A percentile compares a stretch with the other conserved stretches of the same genome.
phyloP scores from a whole-genome alignment of 2,329 filamentous ascomycete genomes.

The Aspergillus ochraceoroseus region DNA sequence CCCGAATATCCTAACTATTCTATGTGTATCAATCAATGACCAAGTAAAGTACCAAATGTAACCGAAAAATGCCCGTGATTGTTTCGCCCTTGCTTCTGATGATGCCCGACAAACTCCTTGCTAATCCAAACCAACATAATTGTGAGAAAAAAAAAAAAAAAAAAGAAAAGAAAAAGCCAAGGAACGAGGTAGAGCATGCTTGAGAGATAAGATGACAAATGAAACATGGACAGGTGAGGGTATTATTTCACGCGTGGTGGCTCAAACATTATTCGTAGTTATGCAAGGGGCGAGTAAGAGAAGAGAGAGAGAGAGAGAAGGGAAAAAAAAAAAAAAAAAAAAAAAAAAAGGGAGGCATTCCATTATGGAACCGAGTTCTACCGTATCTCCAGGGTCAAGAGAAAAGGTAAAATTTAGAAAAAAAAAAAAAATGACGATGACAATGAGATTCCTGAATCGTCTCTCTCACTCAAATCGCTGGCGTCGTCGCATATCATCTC shows the following conservation, averaged over 20 bases:
- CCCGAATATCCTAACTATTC: no score
- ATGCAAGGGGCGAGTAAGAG: conserved; percentile 2
- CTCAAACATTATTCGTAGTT: conserved; percentile 11
- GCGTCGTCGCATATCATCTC: conserved; percentile 30
- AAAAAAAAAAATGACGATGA: background rate
- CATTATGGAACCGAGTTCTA: no score
- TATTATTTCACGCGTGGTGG: conserved; percentile 9
- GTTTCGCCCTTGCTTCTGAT: conserved; percentile 12
- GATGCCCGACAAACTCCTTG: conserved; percentile 16
- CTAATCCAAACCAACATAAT: conserved; percentile 12
- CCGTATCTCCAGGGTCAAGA: no score
- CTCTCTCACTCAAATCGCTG: conserved; percentile 20
- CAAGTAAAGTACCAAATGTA: conserved; percentile 1
- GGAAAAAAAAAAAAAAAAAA: conserved; percentile 6
- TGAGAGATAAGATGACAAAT: conserved; percentile 9
- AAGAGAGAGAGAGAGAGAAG: conserved; percentile 1
- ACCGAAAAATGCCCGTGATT: conserved; percentile 9
- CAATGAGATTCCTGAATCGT: conserved; percentile 6
- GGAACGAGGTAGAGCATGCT: conserved; percentile 10
- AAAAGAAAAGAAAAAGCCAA: conserved; percentile 4
- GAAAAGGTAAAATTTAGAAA: background rate
- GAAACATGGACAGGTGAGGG: conserved; percentile 10
- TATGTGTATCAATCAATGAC: no score
- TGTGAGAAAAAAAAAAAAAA: background rate
- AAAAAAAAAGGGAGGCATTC: conserved; percentile 8